Evolutionary conservation across 2,329 filamentous ascomycete genomes (phyloP).

Genomic region (Colletotrichum spaethianum): DNA sequence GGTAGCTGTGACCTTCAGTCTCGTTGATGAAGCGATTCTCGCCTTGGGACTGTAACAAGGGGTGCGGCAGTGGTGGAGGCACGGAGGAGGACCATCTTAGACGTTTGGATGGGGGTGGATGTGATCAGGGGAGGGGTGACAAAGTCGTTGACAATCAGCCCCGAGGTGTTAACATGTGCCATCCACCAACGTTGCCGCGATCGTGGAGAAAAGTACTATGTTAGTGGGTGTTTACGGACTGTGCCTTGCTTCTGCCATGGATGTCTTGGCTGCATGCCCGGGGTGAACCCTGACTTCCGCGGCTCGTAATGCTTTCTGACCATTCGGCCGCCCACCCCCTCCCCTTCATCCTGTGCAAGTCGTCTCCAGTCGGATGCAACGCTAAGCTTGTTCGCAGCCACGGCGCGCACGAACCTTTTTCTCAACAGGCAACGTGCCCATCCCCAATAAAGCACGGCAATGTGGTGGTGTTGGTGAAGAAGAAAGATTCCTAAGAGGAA

Average conservation of each 20-base stretch:
- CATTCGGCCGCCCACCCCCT: neutral
- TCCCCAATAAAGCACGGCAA: conserved; percentile 1
- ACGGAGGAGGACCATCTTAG: conserved; percentile 16
- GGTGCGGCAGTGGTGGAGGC: neutral
- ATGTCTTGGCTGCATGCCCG: neutral
- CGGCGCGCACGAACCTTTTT: conserved; percentile 19
- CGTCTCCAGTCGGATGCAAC: conserved; percentile 22
- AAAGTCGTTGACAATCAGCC: conserved; percentile 23
- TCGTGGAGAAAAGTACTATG: conserved; percentile 6
- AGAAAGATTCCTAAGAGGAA: conserved; percentile 13
- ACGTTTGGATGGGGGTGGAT: neutral
- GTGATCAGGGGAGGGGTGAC: conserved; percentile 9
- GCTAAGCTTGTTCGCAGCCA: conserved; percentile 5
- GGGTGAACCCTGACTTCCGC: conserved; percentile 24
- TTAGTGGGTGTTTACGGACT: conserved; percentile 11
- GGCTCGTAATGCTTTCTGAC: conserved; percentile 10
- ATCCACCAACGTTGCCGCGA: neutral
- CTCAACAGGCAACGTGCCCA: neutral
- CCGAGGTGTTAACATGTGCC: neutral
- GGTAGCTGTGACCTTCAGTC: conserved; percentile 19
- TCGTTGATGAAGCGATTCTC: neutral
- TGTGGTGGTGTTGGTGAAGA: conserved; percentile 22
- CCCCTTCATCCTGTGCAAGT: conserved; percentile 4
- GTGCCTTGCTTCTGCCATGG: conserved; percentile 2
- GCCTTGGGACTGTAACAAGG: neutral